Conservation (phyloP, 1,284 basidiomycete genomes). For the Cerrena zonata region DNA sequence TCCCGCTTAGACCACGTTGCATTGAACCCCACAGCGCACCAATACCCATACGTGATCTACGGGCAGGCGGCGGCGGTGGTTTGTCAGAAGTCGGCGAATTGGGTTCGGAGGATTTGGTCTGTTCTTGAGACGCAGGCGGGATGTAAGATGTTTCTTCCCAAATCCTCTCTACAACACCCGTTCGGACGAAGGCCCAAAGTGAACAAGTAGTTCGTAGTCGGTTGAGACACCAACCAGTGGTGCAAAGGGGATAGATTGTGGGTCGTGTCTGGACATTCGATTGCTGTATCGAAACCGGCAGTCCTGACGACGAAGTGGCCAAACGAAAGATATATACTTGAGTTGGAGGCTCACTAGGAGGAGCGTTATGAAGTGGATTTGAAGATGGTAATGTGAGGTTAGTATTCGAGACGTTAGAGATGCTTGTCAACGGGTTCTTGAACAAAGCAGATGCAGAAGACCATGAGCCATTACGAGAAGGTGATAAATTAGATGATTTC, state of each 20-base stretch:
- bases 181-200: slow-evolving; percentile 84
- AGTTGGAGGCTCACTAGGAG: slow-evolving; percentile 21
- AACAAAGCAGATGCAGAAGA: slow-evolving; percentile 47
- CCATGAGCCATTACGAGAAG: slow-evolving; percentile 32
- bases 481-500: slow-evolving; percentile 30
- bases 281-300: slow-evolving; percentile 22
- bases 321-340: slow-evolving; percentile 61
- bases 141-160: slow-evolving; percentile 67
- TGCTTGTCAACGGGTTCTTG: slow-evolving; percentile 40
- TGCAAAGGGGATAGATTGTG: slow-evolving; percentile 64
- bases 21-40: slow-evolving; percentile 31
- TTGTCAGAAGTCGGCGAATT: slow-evolving; percentile 8
- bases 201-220: slow-evolving; percentile 84
- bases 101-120: background rate
- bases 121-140: slow-evolving; percentile 14
- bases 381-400: slow-evolving; percentile 22
- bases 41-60: slow-evolving; percentile 28
- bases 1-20: slow-evolving; percentile 26
- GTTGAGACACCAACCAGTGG: slow-evolving; percentile 70
- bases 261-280: slow-evolving; percentile 17
- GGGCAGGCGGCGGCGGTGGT: slow-evolving; percentile 28
- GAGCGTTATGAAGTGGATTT: slow-evolving; percentile 23
- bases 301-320: slow-evolving; percentile 29
- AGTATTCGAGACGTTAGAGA: slow-evolving; percentile 13
- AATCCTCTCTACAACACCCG: slow-evolving; percentile 73